Percentiles rank a stretch among this genome's conserved stretches.
These are phyloP conservation scores for Alternaria novae-zelandiae DNA, from an alignment of 2,329 filamentous ascomycete species.

Conservation along the genomic window DNA sequence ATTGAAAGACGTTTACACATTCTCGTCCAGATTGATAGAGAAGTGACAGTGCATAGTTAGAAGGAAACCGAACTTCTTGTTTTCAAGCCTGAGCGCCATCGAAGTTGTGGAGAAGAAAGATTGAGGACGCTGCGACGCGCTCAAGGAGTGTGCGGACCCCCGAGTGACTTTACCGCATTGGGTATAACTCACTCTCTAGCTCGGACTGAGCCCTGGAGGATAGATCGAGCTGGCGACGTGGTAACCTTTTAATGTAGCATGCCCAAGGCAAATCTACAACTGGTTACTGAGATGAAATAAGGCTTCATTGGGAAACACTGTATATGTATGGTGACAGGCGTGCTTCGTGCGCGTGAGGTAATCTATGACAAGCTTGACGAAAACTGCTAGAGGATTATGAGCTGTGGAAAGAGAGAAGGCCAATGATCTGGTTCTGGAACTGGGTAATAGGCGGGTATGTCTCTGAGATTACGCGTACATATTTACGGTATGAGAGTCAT, in stretches of 20 bases:
- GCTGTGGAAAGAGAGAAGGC: background rate
- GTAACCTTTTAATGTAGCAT: background rate
- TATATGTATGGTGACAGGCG: background rate
- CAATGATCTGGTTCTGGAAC: background rate
- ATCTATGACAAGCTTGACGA: background rate
- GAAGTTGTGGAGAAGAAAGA: background rate
- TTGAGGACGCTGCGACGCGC: background rate
- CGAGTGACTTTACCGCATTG: background rate
- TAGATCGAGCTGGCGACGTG: background rate
- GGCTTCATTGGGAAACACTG: background rate
- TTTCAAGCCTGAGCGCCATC: background rate
- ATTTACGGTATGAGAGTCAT: background rate
- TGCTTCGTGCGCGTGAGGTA: background rate
- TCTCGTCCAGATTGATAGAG: background rate
- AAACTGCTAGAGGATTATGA: background rate
- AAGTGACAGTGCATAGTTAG: background rate
- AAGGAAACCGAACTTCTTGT: background rate
- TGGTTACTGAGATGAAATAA: background rate
- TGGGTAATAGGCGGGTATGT: background rate
- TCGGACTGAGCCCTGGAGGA: background rate
- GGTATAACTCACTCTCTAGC: background rate
- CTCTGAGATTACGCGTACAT: background rate
- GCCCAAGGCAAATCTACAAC: background rate
- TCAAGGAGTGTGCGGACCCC: background rate
- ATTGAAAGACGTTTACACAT: background rate